Evolutionary conservation across 2,329 filamentous ascomycete genomes (phyloP).

Genomic region (Claviceps africana): DNA sequence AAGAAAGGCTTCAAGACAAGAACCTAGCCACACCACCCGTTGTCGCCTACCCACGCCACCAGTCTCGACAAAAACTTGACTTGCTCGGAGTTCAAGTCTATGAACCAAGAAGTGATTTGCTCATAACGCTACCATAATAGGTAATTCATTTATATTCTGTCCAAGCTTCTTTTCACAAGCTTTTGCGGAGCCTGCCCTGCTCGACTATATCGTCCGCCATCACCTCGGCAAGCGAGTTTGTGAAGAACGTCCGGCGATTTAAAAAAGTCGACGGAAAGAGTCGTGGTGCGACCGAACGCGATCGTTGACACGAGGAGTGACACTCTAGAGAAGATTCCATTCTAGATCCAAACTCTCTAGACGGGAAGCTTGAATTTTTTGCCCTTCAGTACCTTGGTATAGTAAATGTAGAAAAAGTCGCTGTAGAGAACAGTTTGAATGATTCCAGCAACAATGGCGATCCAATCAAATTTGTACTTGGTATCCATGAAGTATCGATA

Average conservation of each 20-base stretch:
- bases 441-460: constrained; percentile 77
- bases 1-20: not conserved
- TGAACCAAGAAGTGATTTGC: not conserved
- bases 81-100: not conserved
- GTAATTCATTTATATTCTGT: constrained; percentile 1
- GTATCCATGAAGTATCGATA: constrained; percentile 71
- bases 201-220: not conserved
- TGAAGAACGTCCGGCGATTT: not conserved
- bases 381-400: constrained; percentile 84
- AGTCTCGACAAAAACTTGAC: not conserved
- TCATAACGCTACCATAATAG: constrained; percentile 3
- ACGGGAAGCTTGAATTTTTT: constrained; percentile 81
- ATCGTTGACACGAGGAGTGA: not conserved
- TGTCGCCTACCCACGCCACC: not conserved
- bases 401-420: constrained; percentile 99
- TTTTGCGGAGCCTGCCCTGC: not conserved
- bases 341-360: constrained; percentile 31
- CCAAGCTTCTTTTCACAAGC: not conserved
- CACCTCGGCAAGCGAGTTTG: not conserved
- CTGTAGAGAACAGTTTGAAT: constrained; percentile 93
- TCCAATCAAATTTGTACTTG: constrained; percentile 63
- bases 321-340: not conserved
- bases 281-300: not conserved
- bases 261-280: not conserved
- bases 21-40: not conserved